phyloP scores from a whole-genome alignment of 306 rosid genomes.

The Argentina anserina region DNA sequence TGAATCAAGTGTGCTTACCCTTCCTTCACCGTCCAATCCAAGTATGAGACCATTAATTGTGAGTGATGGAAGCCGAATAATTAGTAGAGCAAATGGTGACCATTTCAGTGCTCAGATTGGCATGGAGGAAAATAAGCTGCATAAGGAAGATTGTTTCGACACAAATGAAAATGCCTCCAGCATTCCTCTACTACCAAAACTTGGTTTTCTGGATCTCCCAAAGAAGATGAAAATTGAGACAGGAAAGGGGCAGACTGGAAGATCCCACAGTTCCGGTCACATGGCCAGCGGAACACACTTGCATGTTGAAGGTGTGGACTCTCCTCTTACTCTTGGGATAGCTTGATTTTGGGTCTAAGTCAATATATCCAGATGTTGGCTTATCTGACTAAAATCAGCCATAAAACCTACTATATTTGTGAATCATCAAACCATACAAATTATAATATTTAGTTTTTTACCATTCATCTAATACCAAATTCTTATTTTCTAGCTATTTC shows the following conservation, averaged over 20 bases:
- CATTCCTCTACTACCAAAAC: conserved; percentile 40
- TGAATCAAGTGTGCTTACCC: conserved; percentile 43
- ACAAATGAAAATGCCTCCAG: conserved; percentile 34
- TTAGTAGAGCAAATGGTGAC: conserved; percentile 38
- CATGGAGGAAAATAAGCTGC: conserved; percentile 35
- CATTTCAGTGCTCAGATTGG: conserved; percentile 28
- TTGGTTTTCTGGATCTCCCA: conserved; percentile 27
- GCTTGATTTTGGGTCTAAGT: conserved; percentile 12
- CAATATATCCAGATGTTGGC: neutral
- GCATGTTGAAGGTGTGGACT: conserved; percentile 35
- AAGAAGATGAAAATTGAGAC: conserved; percentile 32
- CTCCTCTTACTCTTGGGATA: conserved; percentile 11
- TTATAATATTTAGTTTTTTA: neutral
- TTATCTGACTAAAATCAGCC: conserved; percentile 10
- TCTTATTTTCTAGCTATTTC: neutral
- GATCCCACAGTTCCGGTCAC: conserved; percentile 32
- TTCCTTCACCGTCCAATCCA: conserved; percentile 34
- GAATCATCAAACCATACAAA: conserved; percentile 6
- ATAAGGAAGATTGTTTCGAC: conserved; percentile 27
- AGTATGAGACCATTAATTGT: conserved; percentile 48
- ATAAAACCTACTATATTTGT: conserved; percentile 9
- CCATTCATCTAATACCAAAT: conserved; percentile 5
- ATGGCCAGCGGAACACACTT: conserved; percentile 28
- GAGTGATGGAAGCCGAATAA: conserved; percentile 58
- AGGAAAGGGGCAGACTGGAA: conserved; percentile 31